A percentile compares a stretch with the other conserved stretches of the same genome.
Conservation (phyloP, 1,139 yeast genomes). For the Candida pseudocylindracea region DNA sequence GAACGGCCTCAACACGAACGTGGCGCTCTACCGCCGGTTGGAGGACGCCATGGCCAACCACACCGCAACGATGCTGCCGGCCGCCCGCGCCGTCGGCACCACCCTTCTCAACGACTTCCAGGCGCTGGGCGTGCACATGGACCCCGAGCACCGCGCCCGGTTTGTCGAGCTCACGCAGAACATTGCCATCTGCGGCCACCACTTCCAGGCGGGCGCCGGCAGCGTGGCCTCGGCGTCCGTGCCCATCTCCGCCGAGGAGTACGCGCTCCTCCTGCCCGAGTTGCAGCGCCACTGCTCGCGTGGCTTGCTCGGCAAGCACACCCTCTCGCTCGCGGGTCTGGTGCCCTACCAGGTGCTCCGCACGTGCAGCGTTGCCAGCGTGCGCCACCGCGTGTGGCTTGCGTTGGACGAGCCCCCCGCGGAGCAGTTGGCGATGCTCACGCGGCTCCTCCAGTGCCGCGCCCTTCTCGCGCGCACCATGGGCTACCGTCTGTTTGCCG, state of each 20-base stretch:
- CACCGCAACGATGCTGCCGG: slow-evolving; percentile 3
- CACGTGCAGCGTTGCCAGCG: slow-evolving; percentile 27
- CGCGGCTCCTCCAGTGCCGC: slow-evolving; percentile 38
- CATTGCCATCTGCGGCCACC: slow-evolving; percentile 67
- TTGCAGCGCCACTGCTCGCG: background rate
- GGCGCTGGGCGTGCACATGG: slow-evolving; percentile 78
- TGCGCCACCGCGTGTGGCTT: slow-evolving; percentile 55
- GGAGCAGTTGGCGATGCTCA: slow-evolving; percentile 38
- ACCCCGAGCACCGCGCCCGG: slow-evolving; percentile 34
- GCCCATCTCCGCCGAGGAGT: slow-evolving; percentile 6
- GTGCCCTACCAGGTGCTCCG: slow-evolving; percentile 46
- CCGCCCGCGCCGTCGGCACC: slow-evolving; percentile 37
- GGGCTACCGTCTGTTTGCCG: slow-evolving; percentile 52
- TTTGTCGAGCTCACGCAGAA: slow-evolving; percentile 68
- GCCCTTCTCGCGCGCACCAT: slow-evolving; percentile 53
- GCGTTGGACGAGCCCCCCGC: slow-evolving; percentile 37
- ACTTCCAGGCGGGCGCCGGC: slow-evolving; percentile 38
- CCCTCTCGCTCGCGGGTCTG: slow-evolving; percentile 25
- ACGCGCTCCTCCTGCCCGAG: slow-evolving; percentile 4
- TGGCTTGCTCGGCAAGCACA: no score
- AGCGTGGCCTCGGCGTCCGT: slow-evolving; percentile 18
- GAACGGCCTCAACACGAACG: slow-evolving; percentile 81
- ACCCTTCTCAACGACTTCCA: slow-evolving; percentile 70
- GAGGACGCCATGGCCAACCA: slow-evolving; percentile 25
- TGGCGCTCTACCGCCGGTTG: slow-evolving; percentile 41